Evolutionary conservation across 140 eudicot species (phyloP), one percentile per base, ranked within the genome.

Genomic region (Stevia rebaudiana): DNA sequence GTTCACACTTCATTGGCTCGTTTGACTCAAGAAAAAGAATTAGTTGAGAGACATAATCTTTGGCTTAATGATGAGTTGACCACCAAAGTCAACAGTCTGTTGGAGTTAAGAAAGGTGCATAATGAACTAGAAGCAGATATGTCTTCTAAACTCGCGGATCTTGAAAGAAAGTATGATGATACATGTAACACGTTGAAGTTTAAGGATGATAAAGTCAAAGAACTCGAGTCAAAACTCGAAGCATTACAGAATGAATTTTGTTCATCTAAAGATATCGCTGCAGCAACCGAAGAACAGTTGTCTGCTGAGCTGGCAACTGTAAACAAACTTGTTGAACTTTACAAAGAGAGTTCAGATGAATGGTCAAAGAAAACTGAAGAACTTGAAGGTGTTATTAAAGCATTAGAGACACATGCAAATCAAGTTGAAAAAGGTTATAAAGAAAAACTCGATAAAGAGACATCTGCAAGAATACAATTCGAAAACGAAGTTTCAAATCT

Each of bases 281-380:
- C 94, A 10, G 78, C 83, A n/a, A 70, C 81, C 35, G 99, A 94
- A 68, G 82, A 83, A 47, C 82, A 79, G 16, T 74, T 78, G 70
- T 72, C 86, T 58, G 81, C 86, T 19, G 99, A 94, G 79, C 76
- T 94, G 12, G 35, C 94, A 11, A 94, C 99, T 54, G 88, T 88
- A 41, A 80, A 81, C 61, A 92, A 88, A 71, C 98, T 92, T 62
- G 90, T 73, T 47, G 97, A 85, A 18, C 78, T 92, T 3, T 92
- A 92, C 65, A 92, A 88, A 65, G 98, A 92, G 86, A 92, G 83
- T 65, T 74, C 95, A 11, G 94, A 88, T 40, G 98, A 92, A 68
- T 92, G 94, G 95, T 92, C 98, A 55, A 92, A 85, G 69, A 92
- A 92, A 79, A 84, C 98, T 48, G 94, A 87, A 63, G 98, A 88